Base-by-base conservation (phyloP, 768 basidiomycete genomes). In the Podaxis mareebaensis region DNA sequence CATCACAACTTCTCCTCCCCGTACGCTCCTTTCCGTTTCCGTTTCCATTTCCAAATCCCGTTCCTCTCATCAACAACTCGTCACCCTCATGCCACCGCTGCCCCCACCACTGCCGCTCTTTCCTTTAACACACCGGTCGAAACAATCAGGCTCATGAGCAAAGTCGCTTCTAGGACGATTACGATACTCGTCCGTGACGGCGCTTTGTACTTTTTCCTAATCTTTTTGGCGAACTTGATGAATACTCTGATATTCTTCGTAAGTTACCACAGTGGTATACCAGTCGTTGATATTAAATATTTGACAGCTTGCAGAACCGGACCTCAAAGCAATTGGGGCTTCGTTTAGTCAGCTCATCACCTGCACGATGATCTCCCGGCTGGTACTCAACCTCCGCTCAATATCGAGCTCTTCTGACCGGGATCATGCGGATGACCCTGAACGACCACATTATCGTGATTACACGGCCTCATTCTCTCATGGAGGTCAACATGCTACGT, bases 321-420 rank as follows among this genome's bases (percentile, higher is more conserved):
- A 73, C 54, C 59, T 75, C 4, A 74, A 74, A 60, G 72, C 72
- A 3, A 69, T 74, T 33, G 74, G 73, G 11, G 74, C 74, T 10
- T 73, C 73, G 0, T 74, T 75, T 65, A 73, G 71, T 33, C 74
- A 74, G 54, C 65, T 72, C 24, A 67, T 75, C 10, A 74, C 73
- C 4, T 58, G 71, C 11, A 63, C 66, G 1, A 72, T 75, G 70
- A 65, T 74, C 12, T 74, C 74, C 20, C 72, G 73, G 2, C 70
- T 75, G 8, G 69, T 74, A 11, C 67, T 75, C 40, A 75, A 73
- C 60, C 71, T 74, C 24, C 74, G 74, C 8, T 67, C 67, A 7
- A n/a, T 64, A n/a, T 59, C 58, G 33, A 36, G 30, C 40, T 33
- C 53, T 10, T n/a, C 56, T 22, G 38, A 30, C n/a, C 24, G 48